These are phyloP conservation scores for Plenodomus tracheiphilus DNA, from an alignment of 2,329 filamentous ascomycete genomes.

Conservation along the genomic window DNA sequence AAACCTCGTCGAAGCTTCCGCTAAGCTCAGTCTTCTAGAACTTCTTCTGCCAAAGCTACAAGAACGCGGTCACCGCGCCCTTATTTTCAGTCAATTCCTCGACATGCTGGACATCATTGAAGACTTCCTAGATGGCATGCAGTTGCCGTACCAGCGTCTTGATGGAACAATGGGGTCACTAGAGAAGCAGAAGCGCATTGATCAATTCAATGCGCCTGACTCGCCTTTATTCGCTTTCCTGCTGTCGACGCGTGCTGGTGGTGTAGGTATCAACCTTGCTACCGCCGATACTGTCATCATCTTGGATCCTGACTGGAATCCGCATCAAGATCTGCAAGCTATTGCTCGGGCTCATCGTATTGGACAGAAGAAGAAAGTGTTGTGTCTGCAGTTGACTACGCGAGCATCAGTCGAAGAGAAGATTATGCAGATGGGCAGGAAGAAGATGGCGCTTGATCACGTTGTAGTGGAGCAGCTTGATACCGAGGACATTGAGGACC, in stretches of 20 bases:
- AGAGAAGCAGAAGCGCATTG: constrained; percentile 92
- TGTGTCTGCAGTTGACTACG: constrained; percentile 94
- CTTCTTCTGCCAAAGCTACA: constrained; percentile 85
- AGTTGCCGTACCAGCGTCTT: constrained; percentile 74
- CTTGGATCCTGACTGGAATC: constrained; percentile 95
- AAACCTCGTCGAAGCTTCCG: constrained; percentile 87
- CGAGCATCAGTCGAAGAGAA: constrained; percentile 89
- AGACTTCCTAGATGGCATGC: constrained; percentile 81
- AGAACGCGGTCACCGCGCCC: constrained; percentile 82
- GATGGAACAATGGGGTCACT: constrained; percentile 82
- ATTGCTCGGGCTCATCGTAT: constrained; percentile 93
- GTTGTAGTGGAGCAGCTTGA: constrained; percentile 93
- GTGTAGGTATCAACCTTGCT: constrained; percentile 95
- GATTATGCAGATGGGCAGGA: constrained; percentile 92
- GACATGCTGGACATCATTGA: constrained; percentile 85
- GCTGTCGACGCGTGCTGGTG: constrained; percentile 89
- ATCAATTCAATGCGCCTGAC: constrained; percentile 84
- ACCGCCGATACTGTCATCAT: constrained; percentile 98
- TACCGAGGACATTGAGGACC: constrained; percentile 73
- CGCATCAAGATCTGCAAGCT: constrained; percentile 96
- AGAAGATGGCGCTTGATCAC: constrained; percentile 95
- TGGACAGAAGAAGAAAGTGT: constrained; percentile 91
- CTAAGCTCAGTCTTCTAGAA: constrained; percentile 83
- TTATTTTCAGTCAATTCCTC: constrained; percentile 96
- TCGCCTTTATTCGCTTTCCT: constrained; percentile 88